Evolutionary conservation across 345 rosid genomes (phyloP), one percentile per base, ranked within the genome.

Genomic region (Brassica nigra): DNA sequence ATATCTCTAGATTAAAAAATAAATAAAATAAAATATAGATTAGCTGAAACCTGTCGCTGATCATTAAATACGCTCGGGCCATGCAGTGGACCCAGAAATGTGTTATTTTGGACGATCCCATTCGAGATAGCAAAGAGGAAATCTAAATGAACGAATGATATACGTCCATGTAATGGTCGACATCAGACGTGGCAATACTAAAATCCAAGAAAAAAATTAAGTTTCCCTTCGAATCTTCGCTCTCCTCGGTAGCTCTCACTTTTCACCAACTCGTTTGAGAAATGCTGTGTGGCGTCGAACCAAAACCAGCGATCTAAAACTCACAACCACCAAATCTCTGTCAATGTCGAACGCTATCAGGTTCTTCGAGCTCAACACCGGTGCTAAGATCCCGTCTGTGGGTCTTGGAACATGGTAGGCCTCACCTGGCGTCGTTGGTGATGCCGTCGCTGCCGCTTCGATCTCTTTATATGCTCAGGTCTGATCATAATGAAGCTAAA

Each of bases 321-420:
- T 57, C 62, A 16, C n/a, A 47, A 69, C 10, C 15, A 4, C 42
- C n/a, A 69, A 30, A 2, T 11, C 15, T 78, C 58, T 34, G 16
- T 20, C 28, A 76, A 86, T 86, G 89, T 80, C 80, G 8, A 73
- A 73, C 3, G 49, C 52, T 14, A 66, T 76, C 3, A 31, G 10
- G 9, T 78, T 20, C 70, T 86, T 85, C 7, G 81, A 81, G 67
- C 79, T 88, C 71, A 85, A 85, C 27, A 54, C 61, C 23, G 11
- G 61, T 16, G 61, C 61, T 54, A 54, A 54, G 61, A 54, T 54
- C 61, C 90, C 90, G 5, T 84, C 84, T 7, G 78, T 88, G 0
- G 90, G 91, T 7, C 78, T 85, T 1, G 91, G 88, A 28, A 88
- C 90, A 12, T 83, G 91, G 92, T 90, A 87, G 73, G 76, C 91